A percentile compares a stretch with the other conserved stretches of the same genome.
phyloP scores from a whole-genome alignment of 2,329 filamentous ascomycete genomes.

The Metarhizium anisopliae region DNA sequence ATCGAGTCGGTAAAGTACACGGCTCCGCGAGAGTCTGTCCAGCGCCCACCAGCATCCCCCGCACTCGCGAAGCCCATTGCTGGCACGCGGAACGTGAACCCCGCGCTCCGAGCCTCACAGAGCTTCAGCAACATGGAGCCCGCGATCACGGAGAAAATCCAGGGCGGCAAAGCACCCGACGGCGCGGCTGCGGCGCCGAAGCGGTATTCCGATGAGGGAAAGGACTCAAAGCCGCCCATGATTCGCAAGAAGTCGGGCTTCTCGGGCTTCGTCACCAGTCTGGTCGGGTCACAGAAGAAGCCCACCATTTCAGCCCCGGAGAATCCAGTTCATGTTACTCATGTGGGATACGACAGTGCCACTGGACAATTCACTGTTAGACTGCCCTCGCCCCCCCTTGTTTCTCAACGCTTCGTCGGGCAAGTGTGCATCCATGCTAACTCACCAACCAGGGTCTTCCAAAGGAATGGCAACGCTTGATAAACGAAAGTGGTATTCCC shows the following conservation, averaged over 20 bases:
- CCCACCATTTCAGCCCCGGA: slow-evolving; percentile 95
- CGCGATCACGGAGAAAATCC: slow-evolving; percentile 27
- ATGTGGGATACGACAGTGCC: slow-evolving; percentile 93
- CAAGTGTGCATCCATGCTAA: slow-evolving; percentile 8
- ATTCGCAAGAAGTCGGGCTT: slow-evolving; percentile 81
- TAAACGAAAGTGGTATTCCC: slow-evolving; percentile 92
- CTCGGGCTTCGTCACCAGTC: slow-evolving; percentile 76
- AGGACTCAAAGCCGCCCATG: slow-evolving; percentile 50
- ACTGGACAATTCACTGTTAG: slow-evolving; percentile 93
- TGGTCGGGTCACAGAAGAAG: slow-evolving; percentile 77
- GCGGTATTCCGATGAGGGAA: slow-evolving; percentile 70
- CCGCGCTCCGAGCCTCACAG: slow-evolving; percentile 54
- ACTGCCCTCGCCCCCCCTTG: slow-evolving; percentile 14
- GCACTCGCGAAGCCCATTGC: slow-evolving; percentile 40
- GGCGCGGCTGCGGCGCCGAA: slow-evolving; percentile 47
- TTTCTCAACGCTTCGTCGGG: not conserved
- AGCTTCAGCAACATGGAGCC: slow-evolving; percentile 36
- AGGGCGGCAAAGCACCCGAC: slow-evolving; percentile 28
- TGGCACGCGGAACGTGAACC: slow-evolving; percentile 41
- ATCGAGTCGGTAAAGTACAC: slow-evolving; percentile 42
- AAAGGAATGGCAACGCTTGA: slow-evolving; percentile 93
- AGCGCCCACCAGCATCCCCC: slow-evolving; percentile 20
- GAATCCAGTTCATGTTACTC: slow-evolving; percentile 95
- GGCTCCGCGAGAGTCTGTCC: slow-evolving; percentile 22
- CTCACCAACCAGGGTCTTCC: slow-evolving; percentile 64